phyloP scores from a whole-genome alignment of 257 asterid genomes.

The Osmanthus fragrans region DNA sequence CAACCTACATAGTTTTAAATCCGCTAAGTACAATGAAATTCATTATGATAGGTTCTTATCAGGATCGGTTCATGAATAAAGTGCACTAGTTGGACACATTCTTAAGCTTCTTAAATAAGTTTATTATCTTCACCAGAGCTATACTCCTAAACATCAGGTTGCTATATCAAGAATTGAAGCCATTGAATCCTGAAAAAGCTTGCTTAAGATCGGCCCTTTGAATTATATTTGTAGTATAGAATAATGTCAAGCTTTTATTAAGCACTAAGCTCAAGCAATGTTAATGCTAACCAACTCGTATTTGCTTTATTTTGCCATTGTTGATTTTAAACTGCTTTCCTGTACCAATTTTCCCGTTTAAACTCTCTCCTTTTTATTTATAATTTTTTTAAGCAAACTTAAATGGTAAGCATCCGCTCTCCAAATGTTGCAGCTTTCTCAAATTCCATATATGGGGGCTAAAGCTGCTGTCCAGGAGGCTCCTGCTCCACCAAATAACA shows the following conservation, averaged over 20 bases:
- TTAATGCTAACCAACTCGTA: not conserved
- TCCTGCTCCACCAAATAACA: slow-evolving; percentile 97
- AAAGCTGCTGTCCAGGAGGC: slow-evolving; percentile 73
- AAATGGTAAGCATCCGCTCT: not conserved
- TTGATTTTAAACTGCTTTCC: not conserved
- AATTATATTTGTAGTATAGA: not conserved
- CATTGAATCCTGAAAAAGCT: not conserved
- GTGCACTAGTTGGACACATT: not conserved
- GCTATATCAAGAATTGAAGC: not conserved
- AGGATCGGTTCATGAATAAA: not conserved
- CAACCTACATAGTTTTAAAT: not conserved
- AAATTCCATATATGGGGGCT: slow-evolving; percentile 68
- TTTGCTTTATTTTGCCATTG: not conserved
- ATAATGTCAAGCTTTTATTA: not conserved
- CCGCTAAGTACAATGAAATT: not conserved
- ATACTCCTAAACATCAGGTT: not conserved
- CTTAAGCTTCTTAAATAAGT: not conserved
- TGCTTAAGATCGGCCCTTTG: not conserved
- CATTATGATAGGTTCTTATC: not conserved
- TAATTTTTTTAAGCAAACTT: not conserved
- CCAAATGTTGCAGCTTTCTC: slow-evolving; percentile 63
- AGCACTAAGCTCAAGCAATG: not conserved
- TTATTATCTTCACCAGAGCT: not conserved
- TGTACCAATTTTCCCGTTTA: not conserved
- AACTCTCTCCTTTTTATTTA: not conserved